Conservation (phyloP, 1,284 basidiomycete genomes). For the Puccinia polysora region DNA sequence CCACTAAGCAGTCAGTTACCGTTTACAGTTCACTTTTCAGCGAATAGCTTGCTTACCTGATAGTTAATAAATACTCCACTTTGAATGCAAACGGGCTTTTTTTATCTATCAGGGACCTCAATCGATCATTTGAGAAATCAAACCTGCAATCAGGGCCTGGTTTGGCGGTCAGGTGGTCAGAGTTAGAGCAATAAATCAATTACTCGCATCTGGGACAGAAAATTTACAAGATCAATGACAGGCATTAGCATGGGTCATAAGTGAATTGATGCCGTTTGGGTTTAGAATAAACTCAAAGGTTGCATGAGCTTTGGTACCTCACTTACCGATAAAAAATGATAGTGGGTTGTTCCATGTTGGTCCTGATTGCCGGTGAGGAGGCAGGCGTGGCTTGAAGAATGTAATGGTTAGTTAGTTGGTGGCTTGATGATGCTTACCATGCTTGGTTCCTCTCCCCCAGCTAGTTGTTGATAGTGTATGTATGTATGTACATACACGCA, state of each 20-base stretch:
- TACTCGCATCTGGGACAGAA: not conserved
- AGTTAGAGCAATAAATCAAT: not conserved
- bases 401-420: no score
- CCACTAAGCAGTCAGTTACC: not conserved
- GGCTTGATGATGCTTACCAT: no score
- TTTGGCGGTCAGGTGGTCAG: not conserved
- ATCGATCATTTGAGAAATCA: not conserved
- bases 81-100: conserved; percentile 34
- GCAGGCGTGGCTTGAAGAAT: no score
- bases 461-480: no score
- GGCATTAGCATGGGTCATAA: not conserved
- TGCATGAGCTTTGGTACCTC: no score
- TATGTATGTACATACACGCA: no score
- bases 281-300: no score
- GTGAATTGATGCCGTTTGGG: not conserved
- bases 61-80: conserved; percentile 12
- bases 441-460: no score
- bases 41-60: conserved; percentile 1
- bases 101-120: conserved; percentile 17
- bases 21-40: not conserved
- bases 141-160: not conserved
- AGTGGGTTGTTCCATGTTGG: not conserved
- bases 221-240: not conserved
- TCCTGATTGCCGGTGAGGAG: no score
- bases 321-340: conserved; percentile 8